Percentiles rank a stretch among this genome's conserved stretches.
These are phyloP conservation scores for Lanmaoa rubissima DNA, from an alignment of 768 basidiomycete species.

Conservation along the genomic window DNA sequence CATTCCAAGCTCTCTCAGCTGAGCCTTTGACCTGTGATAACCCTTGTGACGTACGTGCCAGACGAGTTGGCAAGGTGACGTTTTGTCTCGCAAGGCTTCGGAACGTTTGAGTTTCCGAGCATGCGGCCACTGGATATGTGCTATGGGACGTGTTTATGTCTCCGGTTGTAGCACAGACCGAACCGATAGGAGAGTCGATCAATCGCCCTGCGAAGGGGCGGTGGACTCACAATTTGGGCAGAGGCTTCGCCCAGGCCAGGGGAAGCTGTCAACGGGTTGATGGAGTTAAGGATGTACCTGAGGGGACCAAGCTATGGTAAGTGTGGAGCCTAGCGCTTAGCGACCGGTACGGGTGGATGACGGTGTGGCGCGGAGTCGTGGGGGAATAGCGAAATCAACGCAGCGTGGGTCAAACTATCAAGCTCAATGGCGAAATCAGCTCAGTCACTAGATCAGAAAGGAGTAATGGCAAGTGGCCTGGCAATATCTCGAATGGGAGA, in stretches of 20 bases:
- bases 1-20: no score
- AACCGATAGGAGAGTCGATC: neutral
- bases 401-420: neutral
- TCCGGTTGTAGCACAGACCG: neutral
- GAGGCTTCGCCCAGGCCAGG: neutral
- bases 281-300: neutral
- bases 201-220: no score
- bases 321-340: neutral
- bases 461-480: no score
- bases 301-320: neutral
- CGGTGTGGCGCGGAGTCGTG: no score
- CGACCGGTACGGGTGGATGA: no score
- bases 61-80: conserved; percentile 8
- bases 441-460: neutral
- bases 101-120: neutral
- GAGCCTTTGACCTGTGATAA: no score
- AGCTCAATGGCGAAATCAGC: conserved; percentile 29
- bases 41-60: neutral
- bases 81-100: neutral
- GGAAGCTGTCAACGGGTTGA: neutral
- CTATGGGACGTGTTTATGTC: neutral
- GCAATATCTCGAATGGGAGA: no score
- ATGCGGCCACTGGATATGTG: neutral
- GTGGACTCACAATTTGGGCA: neutral
- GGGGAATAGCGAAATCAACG: conserved; percentile 29